These are phyloP conservation scores for Isabelozyma pseudorhagii DNA, from an alignment of 805 yeast genomes.

Conservation along the genomic window DNA sequence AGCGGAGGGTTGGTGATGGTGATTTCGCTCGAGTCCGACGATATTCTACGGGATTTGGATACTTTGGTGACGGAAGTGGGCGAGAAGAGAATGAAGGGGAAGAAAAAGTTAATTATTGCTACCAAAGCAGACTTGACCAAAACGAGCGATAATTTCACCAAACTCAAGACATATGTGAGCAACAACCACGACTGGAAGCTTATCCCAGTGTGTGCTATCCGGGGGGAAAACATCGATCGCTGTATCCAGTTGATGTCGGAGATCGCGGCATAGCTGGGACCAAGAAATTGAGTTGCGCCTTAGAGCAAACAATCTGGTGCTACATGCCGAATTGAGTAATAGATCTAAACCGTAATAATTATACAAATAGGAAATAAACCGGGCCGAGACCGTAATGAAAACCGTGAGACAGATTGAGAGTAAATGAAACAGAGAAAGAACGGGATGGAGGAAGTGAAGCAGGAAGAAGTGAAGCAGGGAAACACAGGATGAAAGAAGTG, in stretches of 20 bases:
- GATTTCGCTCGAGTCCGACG: conserved; percentile 62
- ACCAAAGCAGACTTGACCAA: conserved; percentile 87
- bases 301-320: conserved; percentile 52
- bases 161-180: conserved; percentile 45
- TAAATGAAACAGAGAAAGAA: too few species aligned
- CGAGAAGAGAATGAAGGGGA: conserved; percentile 51
- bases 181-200: conserved; percentile 54
- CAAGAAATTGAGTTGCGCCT: conserved; percentile 57
- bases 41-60: conserved; percentile 67
- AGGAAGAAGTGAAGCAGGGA: too few species aligned
- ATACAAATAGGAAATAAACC: too few species aligned
- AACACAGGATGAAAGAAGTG: too few species aligned
- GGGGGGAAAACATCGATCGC: conserved; percentile 66
- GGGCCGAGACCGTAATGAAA: too few species aligned
- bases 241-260: conserved; percentile 73
- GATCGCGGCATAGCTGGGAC: conserved; percentile 19
- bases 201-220: conserved; percentile 81
- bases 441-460: too few species aligned
- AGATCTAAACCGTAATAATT: too few species aligned
- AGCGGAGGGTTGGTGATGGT: conserved; percentile 89
- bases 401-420: too few species aligned
- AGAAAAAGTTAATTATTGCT: conserved; percentile 73
- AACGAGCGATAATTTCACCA: conserved; percentile 45
- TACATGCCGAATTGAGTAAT: background rate
- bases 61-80: conserved; percentile 73